Evolutionary conservation across 108 stramenopile genomes (phyloP).

Genomic region (Skeletonema costatum): DNA sequence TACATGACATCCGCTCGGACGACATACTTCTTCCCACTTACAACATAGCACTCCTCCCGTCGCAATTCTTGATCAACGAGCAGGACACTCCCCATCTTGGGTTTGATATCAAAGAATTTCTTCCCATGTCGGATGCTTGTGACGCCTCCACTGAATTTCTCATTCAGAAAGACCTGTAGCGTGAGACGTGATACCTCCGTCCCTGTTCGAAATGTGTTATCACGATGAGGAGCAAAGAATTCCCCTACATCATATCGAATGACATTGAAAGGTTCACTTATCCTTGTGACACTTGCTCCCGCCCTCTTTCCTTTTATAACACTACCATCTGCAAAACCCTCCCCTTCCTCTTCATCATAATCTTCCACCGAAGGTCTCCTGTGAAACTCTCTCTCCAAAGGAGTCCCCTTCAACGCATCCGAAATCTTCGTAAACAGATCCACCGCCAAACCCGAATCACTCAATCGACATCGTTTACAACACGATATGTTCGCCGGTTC

Average conservation of each 20-base stretch:
- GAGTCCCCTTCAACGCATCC: not conserved
- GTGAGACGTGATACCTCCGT: not conserved
- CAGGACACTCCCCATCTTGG: not conserved
- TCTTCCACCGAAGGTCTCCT: not conserved
- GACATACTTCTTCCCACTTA: not conserved
- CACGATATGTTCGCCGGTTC: not conserved
- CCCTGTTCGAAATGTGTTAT: not conserved
- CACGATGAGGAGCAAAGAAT: not conserved
- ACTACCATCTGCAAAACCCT: not conserved
- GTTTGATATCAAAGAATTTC: not conserved
- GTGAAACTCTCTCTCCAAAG: not conserved
- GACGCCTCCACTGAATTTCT: not conserved
- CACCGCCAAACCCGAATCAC: constrained; percentile 8
- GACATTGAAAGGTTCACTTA: not conserved
- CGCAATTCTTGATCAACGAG: not conserved
- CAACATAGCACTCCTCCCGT: not conserved
- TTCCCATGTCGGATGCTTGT: not conserved
- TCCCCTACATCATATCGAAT: not conserved
- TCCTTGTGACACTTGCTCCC: not conserved
- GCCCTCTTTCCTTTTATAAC: not conserved
- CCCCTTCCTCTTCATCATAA: not conserved
- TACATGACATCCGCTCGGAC: not conserved
- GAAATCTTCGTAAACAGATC: not conserved
- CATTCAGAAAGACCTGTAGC: not conserved
- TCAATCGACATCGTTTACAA: constrained; percentile 15